phyloP scores from a whole-genome alignment of 441 rosid genomes.

The Arabidopsis hybrid region DNA sequence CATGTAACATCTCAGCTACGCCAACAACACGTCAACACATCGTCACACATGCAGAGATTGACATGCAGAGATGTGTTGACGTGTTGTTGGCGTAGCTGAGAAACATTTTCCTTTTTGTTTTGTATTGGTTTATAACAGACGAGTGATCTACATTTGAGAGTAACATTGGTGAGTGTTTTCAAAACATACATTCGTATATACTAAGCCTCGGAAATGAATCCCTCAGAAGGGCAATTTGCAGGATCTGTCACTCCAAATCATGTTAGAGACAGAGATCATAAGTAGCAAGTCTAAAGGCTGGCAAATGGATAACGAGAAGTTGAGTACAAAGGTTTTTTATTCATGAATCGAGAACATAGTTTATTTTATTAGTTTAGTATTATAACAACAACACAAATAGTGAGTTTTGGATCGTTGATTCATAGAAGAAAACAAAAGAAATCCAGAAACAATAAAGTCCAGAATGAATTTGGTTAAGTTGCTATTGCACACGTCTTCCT shows the following conservation, averaged over 20 bases:
- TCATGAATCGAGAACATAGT: slow-evolving; percentile 5
- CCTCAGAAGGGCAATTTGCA: neutral
- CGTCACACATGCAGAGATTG: no score
- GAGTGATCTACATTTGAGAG: neutral
- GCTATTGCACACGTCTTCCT: slow-evolving; percentile 59
- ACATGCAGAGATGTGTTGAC: no score
- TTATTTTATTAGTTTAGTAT: neutral
- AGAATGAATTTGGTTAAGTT: slow-evolving; percentile 38
- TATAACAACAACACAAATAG: slow-evolving; percentile 5
- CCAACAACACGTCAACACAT: no score
- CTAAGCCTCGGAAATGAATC: neutral
- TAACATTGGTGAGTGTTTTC: neutral
- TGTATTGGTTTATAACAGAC: neutral
- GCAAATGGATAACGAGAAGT: neutral
- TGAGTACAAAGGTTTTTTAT: neutral
- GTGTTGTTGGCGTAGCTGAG: no score
- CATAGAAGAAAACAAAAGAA: neutral
- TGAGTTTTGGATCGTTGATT: neutral
- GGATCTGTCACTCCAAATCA: neutral
- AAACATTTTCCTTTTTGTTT: no score
- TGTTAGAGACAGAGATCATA: neutral
- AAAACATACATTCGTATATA: neutral
- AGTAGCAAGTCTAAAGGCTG: neutral
- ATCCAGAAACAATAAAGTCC: slow-evolving; percentile 12
- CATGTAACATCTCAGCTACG: no score